These are phyloP conservation scores for Colletotrichum musicola DNA, from an alignment of 2,329 filamentous ascomycete genomes.

Conservation along the genomic window DNA sequence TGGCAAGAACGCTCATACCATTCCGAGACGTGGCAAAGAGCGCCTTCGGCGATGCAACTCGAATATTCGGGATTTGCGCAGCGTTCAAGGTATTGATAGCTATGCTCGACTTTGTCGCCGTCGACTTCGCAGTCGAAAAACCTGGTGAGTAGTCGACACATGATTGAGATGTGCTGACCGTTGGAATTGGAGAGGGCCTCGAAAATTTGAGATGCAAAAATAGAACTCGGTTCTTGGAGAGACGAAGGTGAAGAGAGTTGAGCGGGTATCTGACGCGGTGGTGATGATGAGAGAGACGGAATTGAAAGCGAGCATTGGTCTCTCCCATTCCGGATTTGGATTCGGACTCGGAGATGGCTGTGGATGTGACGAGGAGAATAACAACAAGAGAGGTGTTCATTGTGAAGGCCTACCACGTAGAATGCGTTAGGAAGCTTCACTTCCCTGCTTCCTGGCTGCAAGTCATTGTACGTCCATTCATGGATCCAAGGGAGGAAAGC, in stretches of 20 bases:
- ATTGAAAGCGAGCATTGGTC: too few species aligned
- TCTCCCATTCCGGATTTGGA: too few species aligned
- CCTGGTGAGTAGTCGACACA: slow-evolving; percentile 29
- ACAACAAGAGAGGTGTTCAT: too few species aligned
- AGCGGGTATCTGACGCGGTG: too few species aligned
- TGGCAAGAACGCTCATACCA: slow-evolving; percentile 17
- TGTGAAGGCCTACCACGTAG: too few species aligned
- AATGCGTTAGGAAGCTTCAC: too few species aligned
- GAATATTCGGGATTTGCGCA: slow-evolving; percentile 34
- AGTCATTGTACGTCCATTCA: slow-evolving; percentile 25
- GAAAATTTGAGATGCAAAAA: not conserved
- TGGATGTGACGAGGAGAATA: too few species aligned
- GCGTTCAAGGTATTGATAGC: slow-evolving; percentile 18
- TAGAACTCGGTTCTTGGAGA: not conserved
- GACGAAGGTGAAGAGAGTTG: too few species aligned
- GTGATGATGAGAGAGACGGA: too few species aligned
- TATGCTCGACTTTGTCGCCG: not conserved
- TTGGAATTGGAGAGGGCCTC: not conserved
- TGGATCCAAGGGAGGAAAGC: not conserved
- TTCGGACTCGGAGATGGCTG: too few species aligned
- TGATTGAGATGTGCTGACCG: not conserved
- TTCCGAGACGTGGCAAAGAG: not conserved
- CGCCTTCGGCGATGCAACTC: slow-evolving; percentile 10
- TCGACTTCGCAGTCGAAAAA: slow-evolving; percentile 7
- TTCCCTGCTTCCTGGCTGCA: slow-evolving; percentile 7